Evolutionary conservation across 805 yeast genomes (phyloP).

Genomic region (Wilhelminamyces savonicus): DNA sequence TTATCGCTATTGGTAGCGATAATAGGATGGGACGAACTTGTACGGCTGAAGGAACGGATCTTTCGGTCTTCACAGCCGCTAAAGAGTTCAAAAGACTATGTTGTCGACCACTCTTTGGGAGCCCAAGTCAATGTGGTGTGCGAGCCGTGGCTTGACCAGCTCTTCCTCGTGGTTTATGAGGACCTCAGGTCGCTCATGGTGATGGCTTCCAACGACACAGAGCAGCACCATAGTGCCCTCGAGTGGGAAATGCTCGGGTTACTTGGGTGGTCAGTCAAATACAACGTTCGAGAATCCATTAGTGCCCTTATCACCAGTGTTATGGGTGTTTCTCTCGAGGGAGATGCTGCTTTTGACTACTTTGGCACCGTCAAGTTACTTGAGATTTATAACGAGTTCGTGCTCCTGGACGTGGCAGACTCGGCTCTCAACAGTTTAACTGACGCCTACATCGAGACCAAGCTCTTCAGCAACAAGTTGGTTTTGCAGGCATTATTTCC

Average conservation of each 20-base stretch:
- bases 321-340: conserved; percentile 40
- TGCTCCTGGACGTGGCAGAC: conserved; percentile 27
- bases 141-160: conserved; percentile 74
- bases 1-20: conserved; percentile 60
- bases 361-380: conserved; percentile 49
- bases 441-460: conserved; percentile 19
- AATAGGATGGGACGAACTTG: conserved; percentile 78
- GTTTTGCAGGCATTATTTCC: too few species aligned
- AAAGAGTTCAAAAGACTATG: conserved; percentile 7
- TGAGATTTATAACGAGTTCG: conserved; percentile 37
- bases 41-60: conserved; percentile 58
- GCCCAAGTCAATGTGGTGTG: conserved; percentile 35
- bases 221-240: conserved; percentile 47
- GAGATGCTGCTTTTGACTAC: conserved; percentile 59
- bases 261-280: conserved; percentile 36
- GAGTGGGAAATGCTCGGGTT: conserved; percentile 74
- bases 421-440: conserved; percentile 24
- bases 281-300: conserved; percentile 30
- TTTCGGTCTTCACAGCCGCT: conserved; percentile 36
- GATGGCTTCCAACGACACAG: conserved; percentile 15
- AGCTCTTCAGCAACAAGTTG: conserved; percentile 26
- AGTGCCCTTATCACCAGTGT: conserved; percentile 39
- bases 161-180: conserved; percentile 65
- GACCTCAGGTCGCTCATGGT: conserved; percentile 35
- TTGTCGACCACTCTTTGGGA: conserved; percentile 11